These are phyloP conservation scores for Solanum chilense DNA, from an alignment of 257 asterid genomes.

Conservation along the genomic window DNA sequence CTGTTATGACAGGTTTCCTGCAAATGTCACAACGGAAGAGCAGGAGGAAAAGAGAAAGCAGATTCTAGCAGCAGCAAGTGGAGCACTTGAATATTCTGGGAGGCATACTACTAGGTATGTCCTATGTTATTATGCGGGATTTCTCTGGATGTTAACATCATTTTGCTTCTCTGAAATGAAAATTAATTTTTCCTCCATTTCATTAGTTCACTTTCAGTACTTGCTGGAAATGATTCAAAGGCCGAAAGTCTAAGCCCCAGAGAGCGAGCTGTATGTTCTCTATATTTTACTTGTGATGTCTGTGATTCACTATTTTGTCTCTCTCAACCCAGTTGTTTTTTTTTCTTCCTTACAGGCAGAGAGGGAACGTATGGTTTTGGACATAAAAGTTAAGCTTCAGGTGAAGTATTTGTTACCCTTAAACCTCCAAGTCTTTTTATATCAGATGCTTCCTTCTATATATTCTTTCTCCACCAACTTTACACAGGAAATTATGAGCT, in stretches of 20 bases:
- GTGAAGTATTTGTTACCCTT: constrained; percentile 20
- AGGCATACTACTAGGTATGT: constrained; percentile 49
- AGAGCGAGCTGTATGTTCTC: constrained; percentile 78
- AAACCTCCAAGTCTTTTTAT: neutral
- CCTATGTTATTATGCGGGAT: neutral
- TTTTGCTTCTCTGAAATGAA: neutral
- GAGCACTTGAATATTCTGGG: constrained; percentile 77
- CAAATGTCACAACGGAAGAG: constrained; percentile 63
- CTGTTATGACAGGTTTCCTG: constrained; percentile 74
- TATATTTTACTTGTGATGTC: constrained; percentile 8
- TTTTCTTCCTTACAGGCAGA: constrained; percentile 57
- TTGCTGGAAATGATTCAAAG: constrained; percentile 50
- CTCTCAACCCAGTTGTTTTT: neutral
- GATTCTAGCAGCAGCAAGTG: constrained; percentile 75
- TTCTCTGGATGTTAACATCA: neutral
- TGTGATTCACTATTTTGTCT: neutral
- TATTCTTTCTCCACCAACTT: neutral
- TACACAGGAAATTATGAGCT: neutral
- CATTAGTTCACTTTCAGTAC: constrained; percentile 58
- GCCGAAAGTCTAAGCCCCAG: constrained; percentile 83
- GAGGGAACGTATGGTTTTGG: constrained; percentile 96
- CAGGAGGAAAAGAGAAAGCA: constrained; percentile 89
- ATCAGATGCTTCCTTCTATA: neutral
- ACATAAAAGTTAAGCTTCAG: constrained; percentile 95
- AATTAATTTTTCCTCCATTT: neutral